Conservation (phyloP, 345 rosid genomes). For the Eucalyptus melliodora region DNA sequence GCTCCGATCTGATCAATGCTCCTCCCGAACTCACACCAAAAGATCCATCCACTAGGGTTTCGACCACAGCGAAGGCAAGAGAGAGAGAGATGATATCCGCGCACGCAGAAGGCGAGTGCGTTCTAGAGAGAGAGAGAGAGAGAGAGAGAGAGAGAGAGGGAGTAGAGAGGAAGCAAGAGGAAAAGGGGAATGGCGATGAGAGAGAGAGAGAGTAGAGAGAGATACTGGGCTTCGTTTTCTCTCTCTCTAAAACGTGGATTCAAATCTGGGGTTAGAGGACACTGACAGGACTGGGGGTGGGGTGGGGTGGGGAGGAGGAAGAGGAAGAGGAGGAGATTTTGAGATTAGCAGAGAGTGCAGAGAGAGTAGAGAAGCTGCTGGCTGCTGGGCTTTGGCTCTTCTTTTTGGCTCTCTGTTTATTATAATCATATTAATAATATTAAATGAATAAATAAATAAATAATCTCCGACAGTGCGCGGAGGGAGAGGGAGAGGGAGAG, state of each 20-base stretch:
- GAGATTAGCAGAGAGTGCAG: neutral
- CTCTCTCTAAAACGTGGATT: neutral
- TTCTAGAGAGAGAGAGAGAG: neutral
- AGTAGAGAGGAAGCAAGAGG: neutral
- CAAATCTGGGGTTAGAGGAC: neutral
- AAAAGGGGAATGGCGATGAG: neutral
- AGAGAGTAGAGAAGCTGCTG: neutral
- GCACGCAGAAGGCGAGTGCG: neutral
- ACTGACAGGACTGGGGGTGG: neutral
- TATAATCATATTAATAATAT: no score
- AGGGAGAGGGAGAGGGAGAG: neutral
- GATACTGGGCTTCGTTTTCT: neutral
- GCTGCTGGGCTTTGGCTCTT: neutral
- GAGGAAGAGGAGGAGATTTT: no score
- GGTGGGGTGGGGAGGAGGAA: no score
- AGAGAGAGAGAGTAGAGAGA: neutral
- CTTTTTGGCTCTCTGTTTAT: neutral
- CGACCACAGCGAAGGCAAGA: neutral
- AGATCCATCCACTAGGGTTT: neutral
- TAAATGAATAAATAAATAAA: neutral
- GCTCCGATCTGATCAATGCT: conserved; percentile 23
- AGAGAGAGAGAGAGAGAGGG: neutral
- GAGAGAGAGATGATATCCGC: neutral
- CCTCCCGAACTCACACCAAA: neutral
- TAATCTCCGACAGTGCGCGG: neutral